Percentiles rank a stretch among this genome's conserved stretches.
These are phyloP conservation scores for Neonectria magnoliae DNA, from an alignment of 2,329 filamentous ascomycete genomes.

Conservation along the genomic window DNA sequence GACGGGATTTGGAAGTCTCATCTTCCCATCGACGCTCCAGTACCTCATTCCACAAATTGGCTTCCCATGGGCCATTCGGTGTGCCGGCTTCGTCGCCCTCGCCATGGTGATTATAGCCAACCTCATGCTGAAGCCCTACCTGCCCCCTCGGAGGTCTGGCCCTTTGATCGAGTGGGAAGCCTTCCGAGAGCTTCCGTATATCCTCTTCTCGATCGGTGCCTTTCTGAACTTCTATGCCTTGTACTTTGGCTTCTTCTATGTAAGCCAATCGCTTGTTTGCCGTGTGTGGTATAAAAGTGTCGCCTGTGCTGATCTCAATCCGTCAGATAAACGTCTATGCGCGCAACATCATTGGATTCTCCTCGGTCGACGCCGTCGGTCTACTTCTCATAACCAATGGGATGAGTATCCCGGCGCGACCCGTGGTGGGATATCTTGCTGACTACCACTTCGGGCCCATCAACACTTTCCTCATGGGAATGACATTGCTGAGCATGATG, in stretches of 20 bases:
- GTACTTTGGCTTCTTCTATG: slow-evolving; percentile 55
- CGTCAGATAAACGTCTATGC: slow-evolving; percentile 56
- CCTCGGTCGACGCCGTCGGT: slow-evolving; percentile 61
- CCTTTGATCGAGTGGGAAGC: slow-evolving; percentile 65
- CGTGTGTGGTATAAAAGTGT: slow-evolving; percentile 47
- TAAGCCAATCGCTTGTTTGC: slow-evolving; percentile 51
- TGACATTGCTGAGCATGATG: slow-evolving; percentile 43
- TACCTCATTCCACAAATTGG: slow-evolving; percentile 66
- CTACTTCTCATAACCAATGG: slow-evolving; percentile 74
- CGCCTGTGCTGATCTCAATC: slow-evolving; percentile 9
- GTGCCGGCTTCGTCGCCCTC: slow-evolving; percentile 71
- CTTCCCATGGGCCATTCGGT: slow-evolving; percentile 71
- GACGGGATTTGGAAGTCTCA: slow-evolving; percentile 64
- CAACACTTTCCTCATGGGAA: slow-evolving; percentile 51
- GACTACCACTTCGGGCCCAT: slow-evolving; percentile 63
- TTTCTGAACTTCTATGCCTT: slow-evolving; percentile 57
- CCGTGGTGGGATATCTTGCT: slow-evolving; percentile 68
- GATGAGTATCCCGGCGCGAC: slow-evolving; percentile 65
- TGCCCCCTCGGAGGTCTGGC: slow-evolving; percentile 60
- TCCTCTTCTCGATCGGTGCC: slow-evolving; percentile 59
- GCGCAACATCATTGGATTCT: slow-evolving; percentile 50
- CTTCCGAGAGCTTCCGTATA: slow-evolving; percentile 66
- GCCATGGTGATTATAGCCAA: slow-evolving; percentile 53
- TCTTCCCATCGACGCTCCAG: slow-evolving; percentile 67
- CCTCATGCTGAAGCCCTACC: slow-evolving; percentile 54